A percentile compares a stretch with the other conserved stretches of the same genome.
Conservation (phyloP, 805 yeast species). For the Sugiyamaella boreocaroliniensis region DNA sequence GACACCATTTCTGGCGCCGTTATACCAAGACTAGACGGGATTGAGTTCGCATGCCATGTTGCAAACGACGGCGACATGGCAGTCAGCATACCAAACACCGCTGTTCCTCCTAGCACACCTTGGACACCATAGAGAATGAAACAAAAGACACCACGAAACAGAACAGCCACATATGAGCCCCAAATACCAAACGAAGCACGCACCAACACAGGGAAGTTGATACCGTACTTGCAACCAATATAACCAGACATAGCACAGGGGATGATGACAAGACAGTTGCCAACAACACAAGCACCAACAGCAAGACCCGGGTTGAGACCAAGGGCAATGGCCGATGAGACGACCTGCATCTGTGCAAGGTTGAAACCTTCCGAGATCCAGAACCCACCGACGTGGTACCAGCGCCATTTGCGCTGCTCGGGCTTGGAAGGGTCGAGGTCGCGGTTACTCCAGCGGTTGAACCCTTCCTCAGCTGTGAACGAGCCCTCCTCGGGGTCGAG, state of each 20-base stretch:
- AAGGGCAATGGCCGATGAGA: constrained; percentile 13
- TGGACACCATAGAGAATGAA: constrained; percentile 18
- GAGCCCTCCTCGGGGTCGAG: constrained; percentile 7
- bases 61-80: constrained; percentile 8
- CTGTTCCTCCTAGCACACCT: constrained; percentile 15
- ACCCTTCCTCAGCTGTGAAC: constrained; percentile 4
- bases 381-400: constrained; percentile 16
- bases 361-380: constrained; percentile 14
- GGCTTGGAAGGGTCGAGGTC: constrained; percentile 14
- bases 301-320: constrained; percentile 10
- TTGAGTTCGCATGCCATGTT: constrained; percentile 7
- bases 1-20: constrained; percentile 20
- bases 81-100: constrained; percentile 10
- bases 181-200: constrained; percentile 12
- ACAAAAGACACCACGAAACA: constrained; percentile 17
- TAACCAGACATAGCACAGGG: constrained; percentile 3
- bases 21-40: constrained; percentile 13
- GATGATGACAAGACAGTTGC: constrained; percentile 6
- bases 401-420: constrained; percentile 13
- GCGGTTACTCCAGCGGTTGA: constrained; percentile 8
- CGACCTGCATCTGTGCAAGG: constrained; percentile 13
- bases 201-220: constrained; percentile 11
- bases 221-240: constrained; percentile 1
- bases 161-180: constrained; percentile 15
- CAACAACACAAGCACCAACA: constrained; percentile 7